Conservation (phyloP, 2,329 filamentous ascomycete species). For the Pyrenophora graminea region DNA sequence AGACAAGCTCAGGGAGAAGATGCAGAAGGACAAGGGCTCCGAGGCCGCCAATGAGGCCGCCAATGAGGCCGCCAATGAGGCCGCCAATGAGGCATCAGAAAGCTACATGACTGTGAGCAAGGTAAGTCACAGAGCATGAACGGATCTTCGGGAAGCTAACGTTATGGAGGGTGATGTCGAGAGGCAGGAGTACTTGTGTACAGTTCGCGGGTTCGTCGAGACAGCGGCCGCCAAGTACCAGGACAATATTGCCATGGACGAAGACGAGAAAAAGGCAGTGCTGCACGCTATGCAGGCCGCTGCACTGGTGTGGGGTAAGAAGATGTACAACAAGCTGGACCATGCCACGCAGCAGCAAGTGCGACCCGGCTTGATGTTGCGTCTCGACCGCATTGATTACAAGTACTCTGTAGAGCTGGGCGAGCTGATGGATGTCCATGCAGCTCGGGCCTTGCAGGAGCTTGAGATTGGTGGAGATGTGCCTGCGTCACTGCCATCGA, state of each 20-base stretch:
- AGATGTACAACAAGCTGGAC: conserved; percentile 6
- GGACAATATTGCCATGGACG: conserved; percentile 2
- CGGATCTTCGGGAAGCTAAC: background rate
- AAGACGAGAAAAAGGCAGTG: conserved; percentile 22
- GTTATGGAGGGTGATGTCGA: background rate
- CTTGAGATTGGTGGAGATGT: background rate
- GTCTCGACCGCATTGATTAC: conserved; percentile 17
- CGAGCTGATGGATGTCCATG: conserved; percentile 6
- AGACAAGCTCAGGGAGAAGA: background rate
- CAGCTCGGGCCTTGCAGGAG: background rate
- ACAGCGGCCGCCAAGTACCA: conserved; percentile 5
- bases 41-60: background rate
- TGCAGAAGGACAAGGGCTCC: background rate
- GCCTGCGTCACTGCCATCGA: background rate
- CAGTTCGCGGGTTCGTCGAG: conserved; percentile 12
- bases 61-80: background rate
- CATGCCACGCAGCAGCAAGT: background rate
- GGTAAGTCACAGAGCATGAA: background rate
- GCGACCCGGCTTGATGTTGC: conserved; percentile 17
- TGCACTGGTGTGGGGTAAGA: conserved; percentile 20
- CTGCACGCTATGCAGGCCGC: conserved; percentile 8
- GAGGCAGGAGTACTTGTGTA: background rate
- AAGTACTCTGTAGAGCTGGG: conserved; percentile 11
- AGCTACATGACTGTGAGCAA: background rate
- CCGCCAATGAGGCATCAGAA: background rate